Evolutionary conservation across 257 asterid species (phyloP).

Genomic region (Cruciata laevipes): DNA sequence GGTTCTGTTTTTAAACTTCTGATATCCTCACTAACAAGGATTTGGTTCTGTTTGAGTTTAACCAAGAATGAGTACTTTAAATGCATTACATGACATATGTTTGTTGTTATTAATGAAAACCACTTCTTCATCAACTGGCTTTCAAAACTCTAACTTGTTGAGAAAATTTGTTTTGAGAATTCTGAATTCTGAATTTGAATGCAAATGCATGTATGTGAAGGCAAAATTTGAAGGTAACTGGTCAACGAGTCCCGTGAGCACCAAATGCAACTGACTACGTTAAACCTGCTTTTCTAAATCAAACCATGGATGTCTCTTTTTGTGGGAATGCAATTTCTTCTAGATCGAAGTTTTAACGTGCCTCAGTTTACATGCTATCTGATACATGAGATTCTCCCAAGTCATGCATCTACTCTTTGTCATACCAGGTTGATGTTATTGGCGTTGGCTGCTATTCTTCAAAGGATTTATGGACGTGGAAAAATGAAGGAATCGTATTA

Average conservation of each 20-base stretch:
- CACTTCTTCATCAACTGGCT: neutral
- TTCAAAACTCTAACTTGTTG: neutral
- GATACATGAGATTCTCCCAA: slow-evolving; percentile 3
- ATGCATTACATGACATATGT: neutral
- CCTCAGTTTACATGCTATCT: slow-evolving; percentile 9
- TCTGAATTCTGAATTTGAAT: neutral
- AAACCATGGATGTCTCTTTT: neutral
- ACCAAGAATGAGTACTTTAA: neutral
- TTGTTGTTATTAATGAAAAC: neutral
- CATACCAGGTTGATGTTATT: slow-evolving; percentile 75
- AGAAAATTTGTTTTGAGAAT: neutral
- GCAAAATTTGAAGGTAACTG: neutral
- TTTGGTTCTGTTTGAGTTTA: neutral
- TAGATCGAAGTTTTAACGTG: slow-evolving; percentile 2
- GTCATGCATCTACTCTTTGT: slow-evolving; percentile 3
- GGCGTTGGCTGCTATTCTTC: slow-evolving; percentile 99
- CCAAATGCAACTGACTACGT: neutral
- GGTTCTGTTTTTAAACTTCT: neutral
- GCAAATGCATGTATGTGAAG: neutral
- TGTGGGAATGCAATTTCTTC: slow-evolving; percentile 2
- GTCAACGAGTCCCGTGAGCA: neutral
- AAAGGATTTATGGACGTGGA: slow-evolving; percentile 90
- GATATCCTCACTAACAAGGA: neutral
- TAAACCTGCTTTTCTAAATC: neutral
- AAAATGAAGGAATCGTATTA: slow-evolving; percentile 85